Percentiles rank a stretch among this genome's conserved stretches.
phyloP scores from a whole-genome alignment of 306 rosid genomes.

The Ziziphus jujuba region DNA sequence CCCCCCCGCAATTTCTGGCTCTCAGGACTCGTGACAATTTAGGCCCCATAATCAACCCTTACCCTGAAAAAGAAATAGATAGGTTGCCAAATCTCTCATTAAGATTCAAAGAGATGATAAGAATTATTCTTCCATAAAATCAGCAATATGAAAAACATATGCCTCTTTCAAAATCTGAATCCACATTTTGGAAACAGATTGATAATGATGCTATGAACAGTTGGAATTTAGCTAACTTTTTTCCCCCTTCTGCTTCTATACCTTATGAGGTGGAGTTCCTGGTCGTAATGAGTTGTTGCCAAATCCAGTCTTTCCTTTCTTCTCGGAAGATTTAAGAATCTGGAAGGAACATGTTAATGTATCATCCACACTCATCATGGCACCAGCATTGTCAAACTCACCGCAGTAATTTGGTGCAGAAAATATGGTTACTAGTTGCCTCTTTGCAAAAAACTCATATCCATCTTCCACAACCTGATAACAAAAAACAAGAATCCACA shows the following conservation, averaged over 20 bases:
- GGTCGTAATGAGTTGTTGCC: conserved; percentile 42
- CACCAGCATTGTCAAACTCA: conserved; percentile 61
- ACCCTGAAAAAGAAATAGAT: conserved; percentile 18
- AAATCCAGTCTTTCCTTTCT: conserved; percentile 45
- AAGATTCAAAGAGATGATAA: too few relatives aligned
- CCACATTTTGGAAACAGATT: background rate
- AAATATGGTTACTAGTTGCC: conserved; percentile 57
- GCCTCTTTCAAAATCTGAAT: background rate
- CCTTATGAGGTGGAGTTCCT: conserved; percentile 61
- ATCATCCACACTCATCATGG: conserved; percentile 69
- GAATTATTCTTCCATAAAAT: too few relatives aligned
- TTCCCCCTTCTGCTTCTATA: conserved; percentile 4
- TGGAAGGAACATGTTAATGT: conserved; percentile 62
- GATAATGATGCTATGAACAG: background rate
- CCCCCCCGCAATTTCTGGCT: background rate
- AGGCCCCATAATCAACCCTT: conserved; percentile 30
- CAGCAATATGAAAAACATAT: too few relatives aligned
- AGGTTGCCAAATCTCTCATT: background rate
- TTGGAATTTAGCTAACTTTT: too few relatives aligned
- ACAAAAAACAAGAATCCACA: background rate
- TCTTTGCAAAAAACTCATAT: conserved; percentile 58
- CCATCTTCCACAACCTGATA: conserved; percentile 58
- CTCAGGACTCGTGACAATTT: background rate
- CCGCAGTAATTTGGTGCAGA: conserved; percentile 58
- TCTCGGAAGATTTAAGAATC: conserved; percentile 55